Conservation (phyloP, 176 grass and related monocot genomes). For the Oryza glumipatula region DNA sequence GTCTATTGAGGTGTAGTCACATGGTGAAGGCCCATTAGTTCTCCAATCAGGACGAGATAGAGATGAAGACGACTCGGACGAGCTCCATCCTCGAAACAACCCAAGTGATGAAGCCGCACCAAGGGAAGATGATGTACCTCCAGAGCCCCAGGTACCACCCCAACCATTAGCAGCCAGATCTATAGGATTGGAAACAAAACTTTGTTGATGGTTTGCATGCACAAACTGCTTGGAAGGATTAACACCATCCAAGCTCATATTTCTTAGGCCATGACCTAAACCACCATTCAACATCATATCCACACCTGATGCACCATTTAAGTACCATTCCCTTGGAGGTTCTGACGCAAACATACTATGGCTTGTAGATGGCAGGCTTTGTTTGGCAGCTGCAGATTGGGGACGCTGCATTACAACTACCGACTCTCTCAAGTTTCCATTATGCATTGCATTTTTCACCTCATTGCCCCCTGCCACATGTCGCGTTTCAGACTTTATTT, state of each 20-base stretch:
- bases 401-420: slow-evolving; percentile 90
- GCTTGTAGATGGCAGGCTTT: slow-evolving; percentile 75
- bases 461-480: slow-evolving; percentile 54
- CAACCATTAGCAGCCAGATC: slow-evolving; percentile 73
- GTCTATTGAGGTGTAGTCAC: slow-evolving; percentile 90
- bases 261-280: slow-evolving; percentile 55
- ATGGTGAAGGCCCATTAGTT: slow-evolving; percentile 49
- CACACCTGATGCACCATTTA: slow-evolving; percentile 65
- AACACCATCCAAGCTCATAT: slow-evolving; percentile 63
- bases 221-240: slow-evolving; percentile 55
- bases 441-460: slow-evolving; percentile 57
- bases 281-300: slow-evolving; percentile 72
- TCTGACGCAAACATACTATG: slow-evolving; percentile 54
- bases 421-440: slow-evolving; percentile 67
- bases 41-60: slow-evolving; percentile 68
- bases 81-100: slow-evolving; percentile 66
- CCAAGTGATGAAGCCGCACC: slow-evolving; percentile 63
- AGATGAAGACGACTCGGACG: slow-evolving; percentile 48
- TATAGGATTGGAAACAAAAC: slow-evolving; percentile 61
- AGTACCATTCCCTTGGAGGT: slow-evolving; percentile 69
- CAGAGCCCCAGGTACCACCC: slow-evolving; percentile 62
- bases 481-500: slow-evolving; percentile 64
- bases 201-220: slow-evolving; percentile 57
- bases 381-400: slow-evolving; percentile 65
- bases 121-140: slow-evolving; percentile 59